Evolutionary conservation across 129 eudicot species (phyloP), one percentile per base, ranked within the genome.

Genomic region (Tagetes patula): DNA sequence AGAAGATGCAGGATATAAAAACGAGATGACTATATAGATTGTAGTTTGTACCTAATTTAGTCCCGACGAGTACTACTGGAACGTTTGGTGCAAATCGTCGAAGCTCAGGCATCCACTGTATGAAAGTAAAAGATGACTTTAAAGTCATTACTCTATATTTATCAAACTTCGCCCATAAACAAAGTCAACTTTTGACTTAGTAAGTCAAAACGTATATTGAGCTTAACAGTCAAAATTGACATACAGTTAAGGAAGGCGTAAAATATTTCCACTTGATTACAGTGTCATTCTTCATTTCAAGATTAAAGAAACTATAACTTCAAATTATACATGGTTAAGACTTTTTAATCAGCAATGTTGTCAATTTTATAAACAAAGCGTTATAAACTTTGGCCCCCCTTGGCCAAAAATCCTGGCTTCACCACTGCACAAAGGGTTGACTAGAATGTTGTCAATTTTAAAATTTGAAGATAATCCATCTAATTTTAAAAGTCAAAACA

Each of bases 51-150:
- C 98, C 98, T 85, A 89, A 77, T 75, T 92, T 92, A 40, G 96
- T 89, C 48, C 98, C 98, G 61, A 92, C 98, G 42, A 92, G 98
- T 33, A 92, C 98, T 69, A 92, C 86, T 12, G 98, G 98, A 62
- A 92, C 98, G 72, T 92, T 84, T 52, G 98, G 98, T 13, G 98
- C 98, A 64, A 89, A 92, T 50, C 96, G 83, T 50, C 99, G 97
- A 71, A 94, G 99, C 65, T 94, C 99, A 8, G 99, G 97, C 97
- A 90, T 90, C 99, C 99, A 94, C 99, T 94, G 90, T 53, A 66
- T 45, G 36, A 55, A 79, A 43, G 40, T 1, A 36, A 65, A 49
- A 78, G 53, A 33, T 59, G 34, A 72, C 47, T 58, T 77, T 52
- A 32, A 52, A 56, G 58, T 27, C 8, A 56, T 56, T 31, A 52